Conservation (phyloP, 805 yeast genomes). For the Yamadazyma tumulicola region DNA sequence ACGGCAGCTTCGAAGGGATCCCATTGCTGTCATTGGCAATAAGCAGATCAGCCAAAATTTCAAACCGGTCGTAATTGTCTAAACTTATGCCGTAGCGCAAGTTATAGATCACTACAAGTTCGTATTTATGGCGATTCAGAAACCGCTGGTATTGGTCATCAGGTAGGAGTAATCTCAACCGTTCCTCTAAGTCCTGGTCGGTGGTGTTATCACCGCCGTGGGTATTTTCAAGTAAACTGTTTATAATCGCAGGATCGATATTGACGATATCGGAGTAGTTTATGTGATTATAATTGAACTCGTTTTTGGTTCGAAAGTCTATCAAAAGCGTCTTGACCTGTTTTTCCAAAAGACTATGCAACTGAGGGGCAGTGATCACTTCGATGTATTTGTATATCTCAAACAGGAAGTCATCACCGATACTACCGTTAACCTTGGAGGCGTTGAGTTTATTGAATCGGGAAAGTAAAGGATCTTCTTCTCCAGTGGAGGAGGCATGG, state of each 20-base stretch:
- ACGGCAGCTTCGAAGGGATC: constrained; percentile 54
- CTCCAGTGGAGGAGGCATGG: background rate
- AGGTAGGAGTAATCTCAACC: constrained; percentile 56
- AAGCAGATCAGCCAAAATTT: constrained; percentile 31
- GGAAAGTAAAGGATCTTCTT: constrained; percentile 22
- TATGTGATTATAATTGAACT: constrained; percentile 64
- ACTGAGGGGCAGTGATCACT: constrained; percentile 17
- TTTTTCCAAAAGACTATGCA: constrained; percentile 7
- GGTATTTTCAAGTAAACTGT: constrained; percentile 15
- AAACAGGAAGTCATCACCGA: background rate
- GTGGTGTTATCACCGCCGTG: constrained; percentile 31
- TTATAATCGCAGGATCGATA: constrained; percentile 62
- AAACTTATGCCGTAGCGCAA: constrained; percentile 31
- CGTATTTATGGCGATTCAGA: constrained; percentile 49
- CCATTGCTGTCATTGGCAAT: constrained; percentile 31
- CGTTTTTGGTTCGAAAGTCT: constrained; percentile 64
- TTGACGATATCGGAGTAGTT: constrained; percentile 57
- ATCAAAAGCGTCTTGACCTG: constrained; percentile 44
- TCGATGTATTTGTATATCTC: constrained; percentile 14
- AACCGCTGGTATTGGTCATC: constrained; percentile 54
- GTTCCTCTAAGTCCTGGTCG: constrained; percentile 64
- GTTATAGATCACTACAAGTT: constrained; percentile 66
- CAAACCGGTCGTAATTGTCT: constrained; percentile 25
- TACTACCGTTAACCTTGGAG: background rate
- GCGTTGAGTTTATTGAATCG: constrained; percentile 19